phyloP scores from a whole-genome alignment of 2,329 filamentous ascomycete genomes.

The Mollisia scopiformis region DNA sequence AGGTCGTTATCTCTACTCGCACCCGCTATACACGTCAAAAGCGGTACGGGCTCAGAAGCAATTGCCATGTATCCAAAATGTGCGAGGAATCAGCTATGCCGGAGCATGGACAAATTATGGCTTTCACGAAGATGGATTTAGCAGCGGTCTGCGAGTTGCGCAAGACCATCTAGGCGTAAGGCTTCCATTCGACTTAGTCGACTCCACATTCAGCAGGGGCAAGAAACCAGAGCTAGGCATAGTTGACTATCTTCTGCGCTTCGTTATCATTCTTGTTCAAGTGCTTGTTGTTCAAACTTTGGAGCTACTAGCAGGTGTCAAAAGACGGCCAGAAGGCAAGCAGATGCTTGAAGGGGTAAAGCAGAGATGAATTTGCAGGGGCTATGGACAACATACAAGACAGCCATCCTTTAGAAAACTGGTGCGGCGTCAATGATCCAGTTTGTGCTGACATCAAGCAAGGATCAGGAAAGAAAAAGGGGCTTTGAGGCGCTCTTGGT shows the following conservation, averaged over 20 bases:
- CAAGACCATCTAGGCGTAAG: conserved; percentile 67
- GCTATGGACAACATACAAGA: no score
- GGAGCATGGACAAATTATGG: conserved; percentile 86
- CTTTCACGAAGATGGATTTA: conserved; percentile 84
- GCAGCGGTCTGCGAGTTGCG: conserved; percentile 72
- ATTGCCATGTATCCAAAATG: conserved; percentile 73
- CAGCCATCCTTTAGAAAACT: no score
- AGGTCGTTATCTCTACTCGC: conserved; percentile 71
- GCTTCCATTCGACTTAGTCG: conserved; percentile 72
- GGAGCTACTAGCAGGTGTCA: background rate
- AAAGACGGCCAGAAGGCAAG: background rate
- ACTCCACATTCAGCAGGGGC: conserved; percentile 69
- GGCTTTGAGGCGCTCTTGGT: no score
- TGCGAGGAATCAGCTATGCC: conserved; percentile 74
- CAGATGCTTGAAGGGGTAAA: no score
- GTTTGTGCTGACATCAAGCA: no score
- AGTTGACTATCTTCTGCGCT: background rate
- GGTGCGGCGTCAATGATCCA: no score
- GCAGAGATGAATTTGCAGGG: no score
- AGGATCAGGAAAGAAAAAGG: no score
- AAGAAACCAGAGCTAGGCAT: conserved; percentile 46
- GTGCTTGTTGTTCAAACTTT: background rate
- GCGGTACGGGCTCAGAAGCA: conserved; percentile 68
- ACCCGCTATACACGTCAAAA: conserved; percentile 70
- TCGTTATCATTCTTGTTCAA: background rate